A percentile compares a stretch with the other conserved stretches of the same genome.
Evolutionary conservation across 768 basidiomycete species (phyloP).

Genomic region (Kondoa subrosea): DNA sequence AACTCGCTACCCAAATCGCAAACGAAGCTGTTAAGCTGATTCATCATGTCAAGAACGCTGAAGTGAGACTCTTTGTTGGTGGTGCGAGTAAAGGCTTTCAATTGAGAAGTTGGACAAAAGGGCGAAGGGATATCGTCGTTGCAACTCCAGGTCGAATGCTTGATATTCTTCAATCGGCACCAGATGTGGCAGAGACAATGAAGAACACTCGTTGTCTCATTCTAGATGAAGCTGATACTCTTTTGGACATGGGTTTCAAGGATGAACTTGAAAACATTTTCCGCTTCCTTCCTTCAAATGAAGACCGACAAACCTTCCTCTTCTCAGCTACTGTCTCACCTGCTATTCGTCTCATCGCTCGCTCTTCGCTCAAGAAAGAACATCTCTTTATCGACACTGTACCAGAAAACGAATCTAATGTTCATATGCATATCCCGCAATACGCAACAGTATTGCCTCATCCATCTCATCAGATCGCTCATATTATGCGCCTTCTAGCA

Average conservation of each 20-base stretch:
- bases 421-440: slow-evolving; percentile 61
- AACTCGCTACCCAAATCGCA: slow-evolving; percentile 34
- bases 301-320: slow-evolving; percentile 39
- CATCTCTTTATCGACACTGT: slow-evolving; percentile 45
- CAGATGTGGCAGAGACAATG: slow-evolving; percentile 42
- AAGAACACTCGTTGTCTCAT: slow-evolving; percentile 52
- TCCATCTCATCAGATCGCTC: slow-evolving; percentile 54
- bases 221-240: slow-evolving; percentile 44
- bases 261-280: slow-evolving; percentile 54
- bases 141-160: slow-evolving; percentile 36
- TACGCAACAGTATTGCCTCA: slow-evolving; percentile 56
- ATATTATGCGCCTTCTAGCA: slow-evolving; percentile 58
- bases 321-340: slow-evolving; percentile 38
- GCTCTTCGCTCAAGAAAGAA: slow-evolving; percentile 30
- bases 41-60: slow-evolving; percentile 41
- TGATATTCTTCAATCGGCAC: slow-evolving; percentile 35
- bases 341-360: slow-evolving; percentile 34
- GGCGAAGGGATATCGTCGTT: slow-evolving; percentile 40
- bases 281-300: slow-evolving; percentile 18
- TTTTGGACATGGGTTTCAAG: slow-evolving; percentile 36
- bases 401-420: slow-evolving; percentile 43
- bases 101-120: slow-evolving; percentile 47
- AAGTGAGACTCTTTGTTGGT: slow-evolving; percentile 60
- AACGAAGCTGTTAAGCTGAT: slow-evolving; percentile 46
- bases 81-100: slow-evolving; percentile 53